Evolutionary conservation across 305 asterid genomes (phyloP), one percentile per base, ranked within the genome.

Genomic region (Solanum hybrid): DNA sequence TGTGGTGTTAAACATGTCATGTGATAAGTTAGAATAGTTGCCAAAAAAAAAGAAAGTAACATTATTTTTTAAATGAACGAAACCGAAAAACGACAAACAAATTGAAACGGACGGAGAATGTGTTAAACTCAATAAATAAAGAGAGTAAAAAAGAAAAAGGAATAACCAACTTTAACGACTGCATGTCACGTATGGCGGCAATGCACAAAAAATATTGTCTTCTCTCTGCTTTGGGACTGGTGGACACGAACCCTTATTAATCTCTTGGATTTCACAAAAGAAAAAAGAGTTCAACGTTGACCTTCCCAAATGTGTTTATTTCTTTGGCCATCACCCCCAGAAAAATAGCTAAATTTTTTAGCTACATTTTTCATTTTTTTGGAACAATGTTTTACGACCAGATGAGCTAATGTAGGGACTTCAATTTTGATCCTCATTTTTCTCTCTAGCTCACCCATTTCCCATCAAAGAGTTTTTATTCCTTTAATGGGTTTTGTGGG

Each of bases 401-500:
- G 60, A 22, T 26, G 86, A 80, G 35, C n/a, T 42, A 82, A 82
- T 27, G 71, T 81, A 81, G 71, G 86, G 71, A 40, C 37, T 81
- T 42, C 10, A 40, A 81, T 26, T 80, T 42, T 42, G 86, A 81
- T 81, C 71, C 71, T 81, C 35, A 81, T 40, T 40, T 40, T 79
- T 79, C 86, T 79, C 86, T 24, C 86, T 79, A 22, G 13, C 27
- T 37, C 13, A n/a, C 14, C 36, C 24, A 26, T 81, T 82, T 29
- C 71, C 87, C 87, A 82, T 82, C 73, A 45, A 12, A 40, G 72
- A 82, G 10, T 13, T 77, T 31, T 22, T 77, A 42, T 31, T 35
- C 73, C 24, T 75, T 86, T 89, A 40, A 89, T 89, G 91, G 90
- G 88, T 89, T 84, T 89, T 71, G 90, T 51, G 87, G 91, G 89